A percentile compares a stretch with the other conserved stretches of the same genome.
Conservation (phyloP, 2,329 filamentous ascomycete genomes). For the Myriosclerotinia curreyana region DNA sequence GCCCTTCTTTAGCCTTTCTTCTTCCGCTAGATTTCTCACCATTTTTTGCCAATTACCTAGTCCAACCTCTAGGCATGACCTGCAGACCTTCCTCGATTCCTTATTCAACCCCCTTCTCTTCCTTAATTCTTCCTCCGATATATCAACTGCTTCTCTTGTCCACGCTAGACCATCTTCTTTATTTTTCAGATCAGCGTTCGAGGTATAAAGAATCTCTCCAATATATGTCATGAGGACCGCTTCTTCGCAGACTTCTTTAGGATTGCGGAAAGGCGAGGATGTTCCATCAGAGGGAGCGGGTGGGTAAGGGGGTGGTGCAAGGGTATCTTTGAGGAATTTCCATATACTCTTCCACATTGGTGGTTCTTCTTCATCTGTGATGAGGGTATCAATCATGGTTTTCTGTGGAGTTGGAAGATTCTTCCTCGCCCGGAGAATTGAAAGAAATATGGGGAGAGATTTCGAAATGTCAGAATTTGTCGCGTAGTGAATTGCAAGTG, state of each 20-base stretch:
- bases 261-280: conserved; percentile 60
- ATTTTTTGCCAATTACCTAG: conserved; percentile 82
- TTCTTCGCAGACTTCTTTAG: conserved; percentile 73
- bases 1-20: conserved; percentile 37
- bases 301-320: conserved; percentile 62
- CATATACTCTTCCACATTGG: conserved; percentile 34
- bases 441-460: conserved; percentile 82
- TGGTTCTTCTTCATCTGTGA: conserved; percentile 26
- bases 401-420: conserved; percentile 47
- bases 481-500: conserved; percentile 75
- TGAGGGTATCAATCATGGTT: conserved; percentile 27
- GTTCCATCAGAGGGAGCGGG: conserved; percentile 68
- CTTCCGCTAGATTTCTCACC: conserved; percentile 58
- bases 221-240: conserved; percentile 85
- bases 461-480: conserved; percentile 60
- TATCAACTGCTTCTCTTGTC: conserved; percentile 83
- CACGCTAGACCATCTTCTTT: conserved; percentile 75
- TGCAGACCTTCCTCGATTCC: conserved; percentile 59
- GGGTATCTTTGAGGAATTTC: conserved; percentile 34
- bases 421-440: conserved; percentile 75
- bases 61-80: conserved; percentile 72
- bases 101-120: conserved; percentile 41
- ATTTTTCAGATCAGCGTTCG: conserved; percentile 41
- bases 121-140: conserved; percentile 65
- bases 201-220: conserved; percentile 84